Evolutionary conservation across 1,139 yeast genomes (phyloP).

Genomic region (Geotrichum reessii): DNA sequence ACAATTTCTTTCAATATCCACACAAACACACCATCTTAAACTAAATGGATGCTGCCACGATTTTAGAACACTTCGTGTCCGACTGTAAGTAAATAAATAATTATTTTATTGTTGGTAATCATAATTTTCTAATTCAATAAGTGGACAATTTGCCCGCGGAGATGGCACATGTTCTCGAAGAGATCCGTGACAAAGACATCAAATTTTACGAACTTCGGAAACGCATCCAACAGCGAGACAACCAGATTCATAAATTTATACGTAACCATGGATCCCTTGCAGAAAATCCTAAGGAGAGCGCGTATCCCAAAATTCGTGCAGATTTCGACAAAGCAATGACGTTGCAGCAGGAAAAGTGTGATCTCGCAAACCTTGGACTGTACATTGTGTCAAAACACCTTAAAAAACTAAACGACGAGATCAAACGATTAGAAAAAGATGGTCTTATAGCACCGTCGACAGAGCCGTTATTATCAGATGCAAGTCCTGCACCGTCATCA

Average conservation of each 20-base stretch:
- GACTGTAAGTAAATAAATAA: conserved; percentile 38
- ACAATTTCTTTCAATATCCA: neutral
- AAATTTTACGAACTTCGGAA: conserved; percentile 62
- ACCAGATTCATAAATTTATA: conserved; percentile 72
- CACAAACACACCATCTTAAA: neutral
- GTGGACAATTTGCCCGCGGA: conserved; percentile 87
- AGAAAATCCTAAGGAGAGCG: conserved; percentile 77
- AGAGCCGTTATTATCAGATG: neutral
- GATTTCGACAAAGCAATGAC: conserved; percentile 57
- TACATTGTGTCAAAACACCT: conserved; percentile 72
- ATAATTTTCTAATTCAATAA: conserved; percentile 6
- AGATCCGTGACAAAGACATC: conserved; percentile 64
- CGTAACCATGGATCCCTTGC: conserved; percentile 76
- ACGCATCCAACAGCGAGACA: conserved; percentile 64
- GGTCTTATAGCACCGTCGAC: conserved; percentile 56
- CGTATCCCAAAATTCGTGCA: conserved; percentile 61
- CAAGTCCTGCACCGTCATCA: neutral
- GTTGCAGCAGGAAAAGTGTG: conserved; percentile 71
- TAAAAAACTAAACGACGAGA: conserved; percentile 65
- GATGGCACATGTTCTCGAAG: conserved; percentile 72
- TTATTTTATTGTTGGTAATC: neutral
- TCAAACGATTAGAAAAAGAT: conserved; percentile 68
- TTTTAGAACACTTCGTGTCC: conserved; percentile 68
- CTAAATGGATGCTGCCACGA: conserved; percentile 65
- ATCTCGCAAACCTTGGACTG: conserved; percentile 76